Conservation (phyloP, 1,284 basidiomycete species). For the Peniophora sp. region DNA sequence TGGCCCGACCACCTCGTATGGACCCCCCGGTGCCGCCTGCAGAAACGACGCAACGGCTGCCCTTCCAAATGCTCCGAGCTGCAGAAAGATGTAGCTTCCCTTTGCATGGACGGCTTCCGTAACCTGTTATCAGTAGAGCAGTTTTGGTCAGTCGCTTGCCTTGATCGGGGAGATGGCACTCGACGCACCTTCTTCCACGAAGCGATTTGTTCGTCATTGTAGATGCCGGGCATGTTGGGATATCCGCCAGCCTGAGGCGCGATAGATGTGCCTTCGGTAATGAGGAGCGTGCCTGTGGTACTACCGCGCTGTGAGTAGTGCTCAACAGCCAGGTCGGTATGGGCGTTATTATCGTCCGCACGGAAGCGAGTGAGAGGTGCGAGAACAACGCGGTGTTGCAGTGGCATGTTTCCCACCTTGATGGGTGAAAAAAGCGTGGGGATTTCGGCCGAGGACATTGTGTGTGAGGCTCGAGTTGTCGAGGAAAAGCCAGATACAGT, state of each 20-base stretch:
- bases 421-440: slow-evolving; percentile 18
- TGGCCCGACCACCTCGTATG: slow-evolving; percentile 28
- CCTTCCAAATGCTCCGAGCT: slow-evolving; percentile 38
- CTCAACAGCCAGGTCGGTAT: slow-evolving; percentile 10
- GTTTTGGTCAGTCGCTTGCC: background rate
- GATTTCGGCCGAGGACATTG: too few species aligned
- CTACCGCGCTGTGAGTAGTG: slow-evolving; percentile 12
- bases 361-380: slow-evolving; percentile 27
- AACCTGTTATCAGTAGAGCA: slow-evolving; percentile 14
- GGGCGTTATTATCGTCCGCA: slow-evolving; percentile 11
- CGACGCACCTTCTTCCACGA: background rate
- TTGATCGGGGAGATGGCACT: background rate
- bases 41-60: slow-evolving; percentile 21
- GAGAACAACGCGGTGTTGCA: slow-evolving; percentile 22
- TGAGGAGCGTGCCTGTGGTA: slow-evolving; percentile 19
- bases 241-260: slow-evolving; percentile 11
- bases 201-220: slow-evolving; percentile 2
- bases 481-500: too few species aligned
- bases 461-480: too few species aligned
- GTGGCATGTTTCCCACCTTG: slow-evolving; percentile 17
- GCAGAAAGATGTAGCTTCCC: slow-evolving; percentile 27
- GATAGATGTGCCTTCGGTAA: slow-evolving; percentile 24
- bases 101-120: slow-evolving; percentile 31
- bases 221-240: slow-evolving; percentile 17
- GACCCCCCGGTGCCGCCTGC: slow-evolving; percentile 16